Base-by-base conservation (phyloP, 768 basidiomycete genomes). In the Clathrus columnatus region DNA sequence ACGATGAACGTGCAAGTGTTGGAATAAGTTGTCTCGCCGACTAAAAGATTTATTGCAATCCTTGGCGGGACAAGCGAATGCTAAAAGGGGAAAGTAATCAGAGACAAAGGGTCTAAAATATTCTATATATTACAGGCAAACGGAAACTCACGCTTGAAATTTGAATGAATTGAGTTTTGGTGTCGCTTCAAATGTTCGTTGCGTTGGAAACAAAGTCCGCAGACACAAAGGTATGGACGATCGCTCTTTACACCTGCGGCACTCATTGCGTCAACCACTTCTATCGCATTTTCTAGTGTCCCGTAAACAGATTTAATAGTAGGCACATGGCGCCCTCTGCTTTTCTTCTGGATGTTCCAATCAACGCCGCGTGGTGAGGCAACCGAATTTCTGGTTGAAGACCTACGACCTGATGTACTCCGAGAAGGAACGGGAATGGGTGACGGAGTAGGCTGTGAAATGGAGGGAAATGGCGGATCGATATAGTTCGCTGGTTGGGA, bases 161-260 rank as follows among this genome's bases (percentile, higher is more conserved):
- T 80, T 21, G 91, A 92, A 70, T 94, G 91, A 52, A 94, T 91
- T 63, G 85, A 86, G 61, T 89, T 72, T 41, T 93, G 79, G 67
- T 94, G 91, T 59, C 92, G 74, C 75, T 93, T 93, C 60, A 95
- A 71, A 67, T 95, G 92, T 69, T 95, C 92, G 20, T 86, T 85
- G 27, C 92, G 77, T 30, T 85, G 83, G 69, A 95, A 94, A 62
- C 84, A 87, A 70, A 92, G 92, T 43, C 85, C 86, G 67, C 92
- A 94, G 5, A 83, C 90, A 73, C 91, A 93, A 48, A 80, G 72
- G 67, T 89, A 89, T 26, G 76, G 73, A 48, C 85, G 71, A 14
- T 50, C 59, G 47, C 58, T 59, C 57, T 55, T 55, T 10, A 26
- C 36, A 26, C 51, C 42, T 5, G 51, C 10, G n/a, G 36, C 36